phyloP scores from a whole-genome alignment of 129 eudicot genomes.

The Oenanthe sinensis region DNA sequence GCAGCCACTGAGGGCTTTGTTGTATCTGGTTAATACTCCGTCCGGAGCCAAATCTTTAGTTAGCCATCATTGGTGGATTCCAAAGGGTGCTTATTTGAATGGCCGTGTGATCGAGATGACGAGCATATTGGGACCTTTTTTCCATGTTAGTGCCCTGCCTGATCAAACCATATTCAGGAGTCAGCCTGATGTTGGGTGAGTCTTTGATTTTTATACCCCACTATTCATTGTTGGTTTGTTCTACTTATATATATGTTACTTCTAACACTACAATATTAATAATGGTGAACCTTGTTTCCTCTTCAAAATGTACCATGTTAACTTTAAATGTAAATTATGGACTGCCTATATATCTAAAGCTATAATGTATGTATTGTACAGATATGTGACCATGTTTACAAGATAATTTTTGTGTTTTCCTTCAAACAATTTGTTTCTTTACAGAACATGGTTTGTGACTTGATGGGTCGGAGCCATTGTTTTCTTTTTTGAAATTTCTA shows the following conservation, averaged over 20 bases:
- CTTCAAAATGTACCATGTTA: neutral
- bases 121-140: slow-evolving; percentile 90
- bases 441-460: neutral
- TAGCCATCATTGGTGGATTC: slow-evolving; percentile 92
- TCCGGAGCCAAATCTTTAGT: slow-evolving; percentile 72
- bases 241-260: neutral
- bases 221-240: neutral
- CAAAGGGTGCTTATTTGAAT: slow-evolving; percentile 58
- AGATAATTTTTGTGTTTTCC: neutral
- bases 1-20: slow-evolving; percentile 87
- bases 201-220: neutral
- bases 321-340: neutral
- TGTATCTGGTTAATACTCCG: slow-evolving; percentile 62
- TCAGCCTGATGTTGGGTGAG: slow-evolving; percentile 97
- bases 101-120: slow-evolving; percentile 92
- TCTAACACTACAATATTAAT: neutral
- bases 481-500: too few species aligned
- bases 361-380: neutral
- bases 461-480: neutral
- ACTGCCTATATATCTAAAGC: neutral
- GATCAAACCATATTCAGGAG: slow-evolving; percentile 75
- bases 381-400: neutral
- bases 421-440: neutral
- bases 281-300: neutral
- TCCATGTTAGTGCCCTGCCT: slow-evolving; percentile 94